Base-by-base conservation (phyloP, 192 early-diverging fungal genomes). In the Umbelopsis sp. region DNA sequence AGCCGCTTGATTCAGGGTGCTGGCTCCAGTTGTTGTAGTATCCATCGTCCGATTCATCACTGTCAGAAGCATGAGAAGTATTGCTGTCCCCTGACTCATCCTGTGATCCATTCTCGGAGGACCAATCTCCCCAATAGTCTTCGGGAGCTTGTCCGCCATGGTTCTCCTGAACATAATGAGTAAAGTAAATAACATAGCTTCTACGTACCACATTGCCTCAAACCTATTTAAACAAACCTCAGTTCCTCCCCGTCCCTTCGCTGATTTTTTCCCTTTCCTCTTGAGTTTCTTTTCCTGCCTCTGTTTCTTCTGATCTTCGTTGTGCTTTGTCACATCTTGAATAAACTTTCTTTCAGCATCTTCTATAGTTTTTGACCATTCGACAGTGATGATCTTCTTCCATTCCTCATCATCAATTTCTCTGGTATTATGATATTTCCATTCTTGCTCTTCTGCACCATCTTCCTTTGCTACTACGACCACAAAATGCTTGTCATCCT, bases 51-150 rank as follows among this genome's bases (percentile, higher is more conserved):
- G 74, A 73, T 44, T 80, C 74, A 23, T 47, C 55, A 18, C 44
- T 46, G 8, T 67, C 64, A 2, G 47, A 48, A n/a, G 25, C 53
- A 18, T 30, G 27, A 27, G 55, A 33, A 25, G 27, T 21, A 1
- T 61, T 52, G 20, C 50, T 55, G n/a, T 69, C 48, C n/a, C 22
- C 61, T 33, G 49, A 68, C 22, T 47, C 49, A 4, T 70, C 50
- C 4, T 12, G 52, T 27, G 33, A 52, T 12, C 13, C 48, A 15
- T 67, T 64, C 30, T 79, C 78, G 16, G 73, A 74, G 18, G 78
- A 79, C 78, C 78, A 79, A 13, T 74, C 74, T 11, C 78, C 78
- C 78, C 78, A 79, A 67, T 79, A 79, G 48, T 75, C 78, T 2
- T 74, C 78, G 3, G 74, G 66, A 45, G 74, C 74, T 30, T 22